Base-by-base conservation (phyloP, 192 early-diverging fungal genomes). In the Geosiphon pyriformis region DNA sequence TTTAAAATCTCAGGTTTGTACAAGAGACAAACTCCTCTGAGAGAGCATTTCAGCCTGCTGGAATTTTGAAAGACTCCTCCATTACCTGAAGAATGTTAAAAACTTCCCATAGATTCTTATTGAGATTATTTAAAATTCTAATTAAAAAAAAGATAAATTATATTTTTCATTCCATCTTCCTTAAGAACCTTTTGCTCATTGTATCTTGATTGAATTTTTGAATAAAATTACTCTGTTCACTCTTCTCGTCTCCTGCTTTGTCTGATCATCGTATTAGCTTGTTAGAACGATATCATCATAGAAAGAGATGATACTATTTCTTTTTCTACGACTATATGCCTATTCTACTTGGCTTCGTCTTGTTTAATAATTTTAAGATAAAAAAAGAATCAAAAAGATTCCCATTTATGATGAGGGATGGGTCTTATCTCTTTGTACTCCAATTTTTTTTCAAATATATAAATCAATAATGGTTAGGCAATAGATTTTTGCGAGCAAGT, bases 401-500 rank as follows among this genome's bases (percentile, higher is more conserved):
- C 15, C 2, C 22, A 52, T 49, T 11, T 25, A 25, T 1, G 26
- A 26, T 26, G 27, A 26, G 27, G 27, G 11, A 53, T 23, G 46
- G 10, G 18, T 62, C 20, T 49, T 49, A 12, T 15, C 31, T n/a
- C 33, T 15, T 30, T 42, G 12, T 48, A 26, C 23, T 32, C 26
- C 23, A 25, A 17, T 48, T 23, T 3, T 48, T 55, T 71, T 20
- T 52, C 59, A 25, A 55, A 37, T 51, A 51, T 33, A 42, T 61
- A 23, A 69, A 62, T 42, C 52, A 29, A 54, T 26, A 20, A 49
- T 29, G 37, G 63, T 53, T 80, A 90, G 87, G 94, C 92, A 17
- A 91, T 80, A 29, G 78, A 82, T 55, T 96, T 88, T 72, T 94
- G 89, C 72, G 87, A 92, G 66, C 82, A 87, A 68, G 77, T 96